Evolutionary conservation across 305 asterid species (phyloP).

Genomic region (Fraxinus nigra): DNA sequence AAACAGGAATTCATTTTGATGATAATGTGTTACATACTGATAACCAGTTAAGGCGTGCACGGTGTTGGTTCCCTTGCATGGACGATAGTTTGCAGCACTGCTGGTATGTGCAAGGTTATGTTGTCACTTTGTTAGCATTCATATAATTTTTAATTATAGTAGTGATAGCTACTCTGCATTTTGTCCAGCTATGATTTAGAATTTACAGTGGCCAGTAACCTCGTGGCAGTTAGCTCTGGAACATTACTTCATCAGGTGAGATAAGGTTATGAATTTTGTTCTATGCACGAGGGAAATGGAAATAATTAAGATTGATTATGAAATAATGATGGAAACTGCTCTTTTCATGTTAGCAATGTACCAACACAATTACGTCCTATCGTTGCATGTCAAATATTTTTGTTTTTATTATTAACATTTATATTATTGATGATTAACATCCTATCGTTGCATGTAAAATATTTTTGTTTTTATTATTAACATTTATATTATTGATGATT

Average conservation of each 20-base stretch:
- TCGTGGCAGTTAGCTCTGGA: constrained; percentile 93
- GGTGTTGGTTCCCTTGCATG: constrained; percentile 99
- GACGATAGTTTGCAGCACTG: constrained; percentile 90
- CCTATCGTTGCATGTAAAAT: not conserved
- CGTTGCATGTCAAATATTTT: not conserved
- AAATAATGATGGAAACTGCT: not conserved
- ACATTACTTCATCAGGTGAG: constrained; percentile 91
- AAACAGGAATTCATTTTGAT: constrained; percentile 88
- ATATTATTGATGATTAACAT: not conserved
- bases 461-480: not conserved
- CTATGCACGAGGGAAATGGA: constrained; percentile 3
- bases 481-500: not conserved
- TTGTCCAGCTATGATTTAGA: constrained; percentile 85
- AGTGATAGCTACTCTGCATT: constrained; percentile 28
- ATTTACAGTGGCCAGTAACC: constrained; percentile 86
- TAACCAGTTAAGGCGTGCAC: constrained; percentile 94
- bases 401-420: not conserved
- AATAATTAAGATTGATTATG: constrained; percentile 5
- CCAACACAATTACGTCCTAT: not conserved
- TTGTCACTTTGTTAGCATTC: constrained; percentile 19
- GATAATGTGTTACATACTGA: constrained; percentile 78
- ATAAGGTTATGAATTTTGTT: constrained; percentile 7
- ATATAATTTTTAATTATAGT: constrained; percentile 18
- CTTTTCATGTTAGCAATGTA: not conserved
- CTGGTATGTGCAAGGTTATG: constrained; percentile 53